Conservation (phyloP, 2,329 filamentous ascomycete genomes). For the Fusarium continuum region DNA sequence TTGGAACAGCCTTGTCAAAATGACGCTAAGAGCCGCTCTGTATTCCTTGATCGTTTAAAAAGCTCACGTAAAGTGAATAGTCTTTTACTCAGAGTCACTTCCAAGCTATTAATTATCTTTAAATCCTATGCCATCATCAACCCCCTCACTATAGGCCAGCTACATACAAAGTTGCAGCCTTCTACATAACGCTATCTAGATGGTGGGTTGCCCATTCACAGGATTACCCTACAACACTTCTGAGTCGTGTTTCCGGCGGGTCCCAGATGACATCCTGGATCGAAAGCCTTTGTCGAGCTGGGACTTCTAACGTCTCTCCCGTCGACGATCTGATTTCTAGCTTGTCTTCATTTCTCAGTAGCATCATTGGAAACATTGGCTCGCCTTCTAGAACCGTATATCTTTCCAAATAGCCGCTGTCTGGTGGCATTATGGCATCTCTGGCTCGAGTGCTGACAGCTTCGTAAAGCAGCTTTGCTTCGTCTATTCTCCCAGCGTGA, state of each 20-base stretch:
- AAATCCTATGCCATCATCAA: no score
- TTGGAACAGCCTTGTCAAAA: no score
- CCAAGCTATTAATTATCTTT: no score
- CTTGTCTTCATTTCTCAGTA: constrained; percentile 1
- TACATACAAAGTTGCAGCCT: no score
- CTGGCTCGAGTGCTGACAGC: constrained; percentile 4
- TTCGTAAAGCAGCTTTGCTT: constrained; percentile 1
- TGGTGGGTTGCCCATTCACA: no score
- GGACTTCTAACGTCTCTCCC: background rate
- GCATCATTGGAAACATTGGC: background rate
- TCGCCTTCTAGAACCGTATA: background rate
- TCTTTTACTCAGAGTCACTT: no score
- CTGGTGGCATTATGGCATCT: background rate
- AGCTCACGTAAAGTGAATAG: no score
- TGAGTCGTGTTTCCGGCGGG: background rate
- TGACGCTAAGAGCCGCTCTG: no score
- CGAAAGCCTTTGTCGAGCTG: background rate
- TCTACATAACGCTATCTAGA: no score
- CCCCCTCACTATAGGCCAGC: no score
- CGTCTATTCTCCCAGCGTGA: constrained; percentile 1
- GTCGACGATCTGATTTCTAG: background rate
- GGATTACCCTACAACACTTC: no score
- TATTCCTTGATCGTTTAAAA: no score
- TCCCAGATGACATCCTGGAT: constrained; percentile 13
- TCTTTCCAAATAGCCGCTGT: rapidly evolving